Conservation (phyloP, 257 asterid genomes). For the Primulina tabacum region DNA sequence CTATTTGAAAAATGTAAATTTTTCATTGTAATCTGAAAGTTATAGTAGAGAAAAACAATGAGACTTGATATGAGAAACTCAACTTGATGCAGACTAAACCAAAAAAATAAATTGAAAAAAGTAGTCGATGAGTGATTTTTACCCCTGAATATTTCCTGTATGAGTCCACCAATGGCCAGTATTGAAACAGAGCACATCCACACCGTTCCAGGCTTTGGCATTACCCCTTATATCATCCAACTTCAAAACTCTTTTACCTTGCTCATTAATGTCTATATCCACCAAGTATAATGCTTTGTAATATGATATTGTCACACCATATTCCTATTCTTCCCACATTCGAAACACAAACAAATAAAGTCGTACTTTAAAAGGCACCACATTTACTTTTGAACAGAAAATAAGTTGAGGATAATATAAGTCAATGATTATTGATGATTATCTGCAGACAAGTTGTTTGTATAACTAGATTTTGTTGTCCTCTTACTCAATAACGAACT, state of each 20-base stretch:
- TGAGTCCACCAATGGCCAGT: slow-evolving; percentile 99
- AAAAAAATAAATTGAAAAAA: too few species aligned
- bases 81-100: not conserved
- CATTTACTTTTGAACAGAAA: not conserved
- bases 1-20: not conserved
- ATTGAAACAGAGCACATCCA: slow-evolving; percentile 80
- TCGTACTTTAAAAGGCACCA: not conserved
- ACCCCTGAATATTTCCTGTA: slow-evolving; percentile 86
- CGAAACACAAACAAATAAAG: not conserved
- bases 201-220: slow-evolving; percentile 82
- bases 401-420: not conserved
- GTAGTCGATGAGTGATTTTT: not conserved
- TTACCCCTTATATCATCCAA: slow-evolving; percentile 79
- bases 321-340: slow-evolving; percentile 48
- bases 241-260: slow-evolving; percentile 75
- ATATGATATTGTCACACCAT: slow-evolving; percentile 70
- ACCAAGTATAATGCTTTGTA: slow-evolving; percentile 91
- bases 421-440: not conserved
- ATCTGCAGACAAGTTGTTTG: not conserved
- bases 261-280: slow-evolving; percentile 54
- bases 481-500: not conserved
- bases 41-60: not conserved
- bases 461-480: not conserved
- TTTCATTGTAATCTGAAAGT: not conserved
- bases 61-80: not conserved